Base-by-base conservation (phyloP, 2,329 filamentous ascomycete genomes). In the Drechslerella coelobrocha region DNA sequence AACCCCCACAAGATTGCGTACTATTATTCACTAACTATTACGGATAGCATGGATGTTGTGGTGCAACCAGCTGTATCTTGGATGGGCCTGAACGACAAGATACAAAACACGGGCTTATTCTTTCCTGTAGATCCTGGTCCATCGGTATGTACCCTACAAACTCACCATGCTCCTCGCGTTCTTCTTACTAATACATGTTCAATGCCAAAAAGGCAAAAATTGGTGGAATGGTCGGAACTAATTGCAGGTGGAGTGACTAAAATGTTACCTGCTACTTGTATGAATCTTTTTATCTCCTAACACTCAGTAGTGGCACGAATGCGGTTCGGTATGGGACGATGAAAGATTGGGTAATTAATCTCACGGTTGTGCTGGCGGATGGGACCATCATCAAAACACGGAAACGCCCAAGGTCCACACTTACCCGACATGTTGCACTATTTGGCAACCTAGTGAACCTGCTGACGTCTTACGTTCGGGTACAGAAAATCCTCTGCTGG, bases 281-380 rank as follows among this genome's bases (percentile, higher is more conserved):
- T 41, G 26, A 31, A 51, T 31, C 23, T 39, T 29, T n/a, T 6
- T 9, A n/a, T 8, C 31, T 27, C 23, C 37, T 52, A 27, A 61
- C 9, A 60, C 55, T 86, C 84, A 52, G 19, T 80, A 85, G 83
- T 76, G 92, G 92, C 68, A 96, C 92, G 12, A 96, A 96, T 78
- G 88, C 92, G 14, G 96, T 95, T 81, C 85, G 92, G 65, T 96
- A 96, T 78, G 92, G 92, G 72, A 96, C 92, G 1, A 96, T 96
- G 91, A 88, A 90, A 73, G 92, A 96, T 78, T 96, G 92, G 92
- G 92, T 96, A 10, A 81, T 96, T 21, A 89, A 86, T 59, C 80
- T 96, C 74, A 96, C 92, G 0, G 90, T 96, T 2, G 92, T 96
- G 9, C 83, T 96, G 75, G 92, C 92, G 17, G 92, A 96, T 78